Conservation (phyloP, 1,139 yeast species). For the Pneumocystis jirovecii region DNA sequence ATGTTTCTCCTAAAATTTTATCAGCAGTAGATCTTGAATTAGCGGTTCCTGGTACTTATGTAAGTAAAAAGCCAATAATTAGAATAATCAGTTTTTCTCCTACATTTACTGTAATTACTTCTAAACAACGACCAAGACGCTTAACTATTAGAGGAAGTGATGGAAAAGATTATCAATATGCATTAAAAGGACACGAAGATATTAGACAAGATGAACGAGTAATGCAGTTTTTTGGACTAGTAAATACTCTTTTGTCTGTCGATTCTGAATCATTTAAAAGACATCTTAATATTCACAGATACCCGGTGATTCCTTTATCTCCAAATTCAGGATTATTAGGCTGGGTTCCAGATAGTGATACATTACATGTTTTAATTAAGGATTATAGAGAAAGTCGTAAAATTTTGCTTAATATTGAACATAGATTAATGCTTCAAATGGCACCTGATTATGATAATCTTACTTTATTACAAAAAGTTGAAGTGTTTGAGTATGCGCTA, state of each 20-base stretch:
- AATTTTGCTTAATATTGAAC: conserved; percentile 80
- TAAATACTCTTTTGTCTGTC: conserved; percentile 71
- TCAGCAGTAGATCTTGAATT: conserved; percentile 67
- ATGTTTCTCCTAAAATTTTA: conserved; percentile 79
- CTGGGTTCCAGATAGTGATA: conserved; percentile 96
- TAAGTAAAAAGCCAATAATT: conserved; percentile 67
- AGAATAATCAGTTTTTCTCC: conserved; percentile 67
- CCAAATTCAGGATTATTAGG: conserved; percentile 95
- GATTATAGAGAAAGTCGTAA: conserved; percentile 88
- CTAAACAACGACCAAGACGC: conserved; percentile 91
- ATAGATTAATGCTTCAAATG: conserved; percentile 92
- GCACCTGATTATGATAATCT: conserved; percentile 92
- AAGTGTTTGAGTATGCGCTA: conserved; percentile 87
- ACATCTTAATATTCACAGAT: conserved; percentile 82
- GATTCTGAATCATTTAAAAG: conserved; percentile 95
- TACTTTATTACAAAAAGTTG: conserved; percentile 81
- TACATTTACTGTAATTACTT: conserved; percentile 72
- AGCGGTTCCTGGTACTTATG: conserved; percentile 89
- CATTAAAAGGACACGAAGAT: conserved; percentile 92
- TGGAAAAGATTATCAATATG: conserved; percentile 73
- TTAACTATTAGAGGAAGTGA: conserved; percentile 70
- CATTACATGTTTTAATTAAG: conserved; percentile 82
- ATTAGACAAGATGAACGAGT: conserved; percentile 93
- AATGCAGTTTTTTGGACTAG: conserved; percentile 93
- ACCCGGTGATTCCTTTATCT: conserved; percentile 84